Conservation (phyloP, 805 yeast species). For the Osmozyma mogii region DNA sequence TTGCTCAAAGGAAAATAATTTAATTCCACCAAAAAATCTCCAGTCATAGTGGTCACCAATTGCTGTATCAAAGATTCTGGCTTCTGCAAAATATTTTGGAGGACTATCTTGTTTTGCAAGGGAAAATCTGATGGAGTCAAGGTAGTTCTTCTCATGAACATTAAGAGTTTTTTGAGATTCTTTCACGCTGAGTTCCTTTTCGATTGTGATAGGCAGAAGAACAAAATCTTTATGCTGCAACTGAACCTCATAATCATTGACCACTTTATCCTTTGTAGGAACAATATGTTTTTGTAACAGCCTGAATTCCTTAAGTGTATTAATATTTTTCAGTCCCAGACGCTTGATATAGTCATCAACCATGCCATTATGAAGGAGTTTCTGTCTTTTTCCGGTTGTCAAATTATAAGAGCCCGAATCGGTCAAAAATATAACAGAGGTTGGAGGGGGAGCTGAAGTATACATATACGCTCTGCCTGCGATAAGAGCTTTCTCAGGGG, state of each 20-base stretch:
- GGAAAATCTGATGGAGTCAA: conserved; percentile 8
- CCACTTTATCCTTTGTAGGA: conserved; percentile 16
- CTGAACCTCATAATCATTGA: conserved; percentile 19
- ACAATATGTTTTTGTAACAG: conserved; percentile 12
- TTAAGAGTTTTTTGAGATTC: conserved; percentile 8
- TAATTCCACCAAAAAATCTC: conserved; percentile 19
- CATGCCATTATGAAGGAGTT: conserved; percentile 16
- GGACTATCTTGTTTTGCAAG: conserved; percentile 9
- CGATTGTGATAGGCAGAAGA: conserved; percentile 14
- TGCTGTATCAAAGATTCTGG: conserved; percentile 14
- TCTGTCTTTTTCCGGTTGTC: conserved; percentile 6
- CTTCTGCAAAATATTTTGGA: conserved; percentile 28
- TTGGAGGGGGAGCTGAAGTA: conserved; percentile 25
- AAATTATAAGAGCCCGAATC: conserved; percentile 25
- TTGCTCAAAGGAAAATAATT: conserved; percentile 13
- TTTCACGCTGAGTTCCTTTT: conserved; percentile 6
- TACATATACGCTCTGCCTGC: conserved; percentile 17
- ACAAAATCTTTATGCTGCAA: conserved; percentile 21
- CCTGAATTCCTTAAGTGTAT: conserved; percentile 16
- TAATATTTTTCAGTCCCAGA: conserved; percentile 6
- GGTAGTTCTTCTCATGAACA: conserved; percentile 7
- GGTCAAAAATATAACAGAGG: conserved; percentile 17
- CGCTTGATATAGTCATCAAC: conserved; percentile 15
- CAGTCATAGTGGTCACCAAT: conserved; percentile 22
- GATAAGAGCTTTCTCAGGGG: conserved; percentile 10